These are phyloP conservation scores for Calonectria pteridis DNA, from an alignment of 2,329 filamentous ascomycete genomes.

Conservation along the genomic window DNA sequence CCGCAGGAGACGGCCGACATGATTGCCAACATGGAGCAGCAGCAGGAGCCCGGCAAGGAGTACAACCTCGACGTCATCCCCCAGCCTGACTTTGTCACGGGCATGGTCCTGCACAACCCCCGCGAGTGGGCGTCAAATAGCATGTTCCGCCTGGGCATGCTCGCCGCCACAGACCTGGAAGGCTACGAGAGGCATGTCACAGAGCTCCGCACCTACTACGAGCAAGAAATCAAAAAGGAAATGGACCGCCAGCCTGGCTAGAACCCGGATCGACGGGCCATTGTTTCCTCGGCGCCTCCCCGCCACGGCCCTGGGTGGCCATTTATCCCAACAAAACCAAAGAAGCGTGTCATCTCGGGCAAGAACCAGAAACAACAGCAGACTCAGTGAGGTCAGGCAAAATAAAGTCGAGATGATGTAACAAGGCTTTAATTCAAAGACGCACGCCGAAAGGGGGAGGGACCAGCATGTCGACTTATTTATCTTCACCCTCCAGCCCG, in stretches of 20 bases:
- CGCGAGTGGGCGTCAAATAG: slow-evolving; percentile 39
- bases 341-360: slow-evolving; percentile 31
- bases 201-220: slow-evolving; percentile 26
- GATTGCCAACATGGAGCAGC: slow-evolving; percentile 46
- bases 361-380: slow-evolving; percentile 23
- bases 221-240: slow-evolving; percentile 42
- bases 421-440: slow-evolving; percentile 29
- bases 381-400: not conserved
- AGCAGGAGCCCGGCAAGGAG: slow-evolving; percentile 5
- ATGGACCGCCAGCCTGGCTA: slow-evolving; percentile 35
- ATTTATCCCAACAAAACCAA: slow-evolving; percentile 2
- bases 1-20: slow-evolving; percentile 39
- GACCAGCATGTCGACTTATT: slow-evolving; percentile 47
- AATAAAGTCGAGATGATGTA: slow-evolving; percentile 17
- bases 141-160: slow-evolving; percentile 36
- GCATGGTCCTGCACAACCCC: slow-evolving; percentile 25
- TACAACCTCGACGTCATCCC: slow-evolving; percentile 30
- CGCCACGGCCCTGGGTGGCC: not conserved
- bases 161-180: slow-evolving; percentile 36
- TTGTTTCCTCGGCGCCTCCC: not conserved
- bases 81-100: slow-evolving; percentile 31
- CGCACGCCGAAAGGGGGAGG: slow-evolving; percentile 37
- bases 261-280: slow-evolving; percentile 25
- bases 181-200: slow-evolving; percentile 42
- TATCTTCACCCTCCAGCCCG: slow-evolving; percentile 45